Percentiles rank a stretch among this genome's conserved stretches.
These are phyloP conservation scores for Globisporangium camurandrum DNA, from an alignment of 352 stramenopile genomes.

Conservation along the genomic window DNA sequence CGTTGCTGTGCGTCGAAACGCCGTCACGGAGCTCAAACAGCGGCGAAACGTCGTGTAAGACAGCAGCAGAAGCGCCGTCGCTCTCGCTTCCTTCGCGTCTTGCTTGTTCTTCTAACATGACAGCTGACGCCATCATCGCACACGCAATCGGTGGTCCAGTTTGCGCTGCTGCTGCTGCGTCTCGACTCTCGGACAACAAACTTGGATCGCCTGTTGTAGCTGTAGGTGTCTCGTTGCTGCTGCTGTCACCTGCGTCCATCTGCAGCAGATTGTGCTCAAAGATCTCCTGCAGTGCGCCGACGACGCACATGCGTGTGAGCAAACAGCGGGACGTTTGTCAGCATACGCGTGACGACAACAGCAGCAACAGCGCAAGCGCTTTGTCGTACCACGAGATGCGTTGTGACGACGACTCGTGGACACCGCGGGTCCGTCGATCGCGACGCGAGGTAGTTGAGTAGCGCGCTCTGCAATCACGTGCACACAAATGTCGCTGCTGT, in stretches of 20 bases:
- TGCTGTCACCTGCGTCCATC: background rate
- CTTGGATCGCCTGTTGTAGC: background rate
- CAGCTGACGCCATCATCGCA: constrained; percentile 46
- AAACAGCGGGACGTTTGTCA: background rate
- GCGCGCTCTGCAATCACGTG: constrained; percentile 22
- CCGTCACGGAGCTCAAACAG: constrained; percentile 58
- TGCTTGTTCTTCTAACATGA: constrained; percentile 5
- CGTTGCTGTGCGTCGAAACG: constrained; percentile 65
- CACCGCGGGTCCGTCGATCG: constrained; percentile 16
- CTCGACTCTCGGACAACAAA: background rate
- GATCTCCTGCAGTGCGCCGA: constrained; percentile 42
- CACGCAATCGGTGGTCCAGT: constrained; percentile 23
- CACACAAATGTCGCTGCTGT: background rate
- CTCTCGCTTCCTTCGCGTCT: background rate
- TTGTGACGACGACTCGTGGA: constrained; percentile 69
- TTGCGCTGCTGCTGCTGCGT: background rate
- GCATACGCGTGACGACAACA: no score
- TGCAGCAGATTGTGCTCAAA: constrained; percentile 39
- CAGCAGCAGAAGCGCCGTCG: constrained; percentile 6
- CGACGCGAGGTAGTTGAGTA: constrained; percentile 54
- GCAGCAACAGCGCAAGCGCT: background rate
- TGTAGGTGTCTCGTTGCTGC: no score
- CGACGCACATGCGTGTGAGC: background rate
- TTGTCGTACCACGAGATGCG: constrained; percentile 69
- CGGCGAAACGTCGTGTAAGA: constrained; percentile 19